Base-by-base conservation (phyloP, 305 asterid genomes). In the Solanum hybrid region DNA sequence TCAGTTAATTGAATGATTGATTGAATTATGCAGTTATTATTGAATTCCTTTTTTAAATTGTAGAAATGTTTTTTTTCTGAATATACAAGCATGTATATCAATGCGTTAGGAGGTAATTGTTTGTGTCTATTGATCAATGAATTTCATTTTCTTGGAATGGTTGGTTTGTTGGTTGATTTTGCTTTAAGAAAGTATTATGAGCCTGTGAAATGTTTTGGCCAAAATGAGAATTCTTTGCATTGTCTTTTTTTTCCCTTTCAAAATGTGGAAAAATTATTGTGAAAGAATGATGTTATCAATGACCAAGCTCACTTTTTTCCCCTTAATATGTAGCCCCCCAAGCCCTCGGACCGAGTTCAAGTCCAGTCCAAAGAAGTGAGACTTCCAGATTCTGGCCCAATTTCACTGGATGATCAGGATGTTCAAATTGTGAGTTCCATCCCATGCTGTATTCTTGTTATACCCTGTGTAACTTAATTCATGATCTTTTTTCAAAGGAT, bases 341-440 rank as follows among this genome's bases (percentile, higher is more conserved):
- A 94, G 89, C 94, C 95, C 34, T 94, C 99, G 4, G 99, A 97
- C 91, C 94, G 97, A 92, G 95, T 95, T 84, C 96, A 97, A 91
- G 97, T 95, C 88, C 98, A 97, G 94, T 95, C 93, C 56, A 95
- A 94, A 92, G 95, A 95, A 95, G 98, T 94, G 88, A 94, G 98
- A 86, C 95, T 96, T 90, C 98, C 97, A n/a, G 96, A 96, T 94
- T 91, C 94, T 90, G 95, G 93, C 69, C 93, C 96, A 51, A 94
- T 96, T 86, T 90, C 98, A 26, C 98, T 96, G 22, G 98, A 96
- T 84, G 99, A 97, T 84, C 98, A 95, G 92, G 99, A 97, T 93
- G 96, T 97, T 91, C 95, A 93, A 76, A 96, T 97, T 85, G 99
- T 96, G 72, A 93, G 98, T 95, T 90, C 87, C 85, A 32, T 80